These are phyloP conservation scores for Neurospora sp. DNA, from an alignment of 495 filamentous ascomycete genomes.

Conservation along the genomic window DNA sequence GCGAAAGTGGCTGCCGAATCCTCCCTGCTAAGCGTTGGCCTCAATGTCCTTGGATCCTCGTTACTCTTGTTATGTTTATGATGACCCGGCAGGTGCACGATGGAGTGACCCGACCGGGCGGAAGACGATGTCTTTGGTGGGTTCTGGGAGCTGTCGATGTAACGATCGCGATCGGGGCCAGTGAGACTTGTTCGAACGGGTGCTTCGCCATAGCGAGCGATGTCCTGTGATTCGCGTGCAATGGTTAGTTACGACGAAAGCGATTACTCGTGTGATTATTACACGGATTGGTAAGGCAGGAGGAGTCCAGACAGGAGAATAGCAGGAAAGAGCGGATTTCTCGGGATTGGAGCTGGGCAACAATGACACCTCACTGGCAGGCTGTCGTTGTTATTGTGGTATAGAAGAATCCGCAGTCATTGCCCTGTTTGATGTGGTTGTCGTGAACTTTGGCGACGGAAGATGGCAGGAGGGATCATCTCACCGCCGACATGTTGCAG, in stretches of 20 bases:
- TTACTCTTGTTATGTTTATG: conserved; percentile 66
- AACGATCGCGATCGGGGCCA: conserved; percentile 59
- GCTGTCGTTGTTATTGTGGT: background rate
- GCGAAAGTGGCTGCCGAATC: conserved; percentile 50
- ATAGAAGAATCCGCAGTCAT: background rate
- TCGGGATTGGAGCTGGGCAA: background rate
- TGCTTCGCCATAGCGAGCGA: conserved; percentile 71
- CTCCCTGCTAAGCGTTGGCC: conserved; percentile 59
- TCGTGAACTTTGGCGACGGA: background rate
- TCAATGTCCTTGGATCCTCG: conserved; percentile 55
- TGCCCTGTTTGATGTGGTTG: background rate
- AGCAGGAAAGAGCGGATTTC: background rate
- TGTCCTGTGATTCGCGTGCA: conserved; percentile 43
- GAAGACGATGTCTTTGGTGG: conserved; percentile 42
- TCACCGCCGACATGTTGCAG: background rate
- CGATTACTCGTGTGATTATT: background rate
- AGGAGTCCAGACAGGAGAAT: background rate
- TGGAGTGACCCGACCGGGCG: conserved; percentile 40
- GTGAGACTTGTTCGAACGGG: conserved; percentile 65
- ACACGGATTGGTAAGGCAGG: background rate
- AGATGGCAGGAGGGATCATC: background rate
- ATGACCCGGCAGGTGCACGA: conserved; percentile 49
- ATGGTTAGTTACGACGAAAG: conserved; percentile 4
- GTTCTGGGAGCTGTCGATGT: conserved; percentile 28
- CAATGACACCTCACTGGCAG: background rate